Percentiles rank a stretch among this genome's conserved stretches.
phyloP scores from a whole-genome alignment of 148 eudicot genomes.

The Dysphania ambrosioides region DNA sequence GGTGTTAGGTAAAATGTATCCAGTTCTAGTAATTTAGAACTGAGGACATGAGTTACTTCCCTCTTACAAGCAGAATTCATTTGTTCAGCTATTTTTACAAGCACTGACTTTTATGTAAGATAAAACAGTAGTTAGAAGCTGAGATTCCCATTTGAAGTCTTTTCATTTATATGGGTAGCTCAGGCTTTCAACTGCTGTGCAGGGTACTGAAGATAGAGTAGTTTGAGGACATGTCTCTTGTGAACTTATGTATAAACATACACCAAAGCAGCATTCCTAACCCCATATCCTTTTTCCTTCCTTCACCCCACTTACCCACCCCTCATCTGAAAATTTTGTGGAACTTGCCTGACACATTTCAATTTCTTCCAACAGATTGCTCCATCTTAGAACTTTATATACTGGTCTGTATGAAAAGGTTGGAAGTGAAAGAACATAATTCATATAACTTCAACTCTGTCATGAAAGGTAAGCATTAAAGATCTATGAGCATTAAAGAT shows the following conservation, averaged over 20 bases:
- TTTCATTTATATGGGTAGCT: not conserved
- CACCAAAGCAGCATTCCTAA: too few relatives aligned
- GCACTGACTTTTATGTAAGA: not conserved
- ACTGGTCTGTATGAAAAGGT: constrained; percentile 85
- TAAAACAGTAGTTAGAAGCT: not conserved
- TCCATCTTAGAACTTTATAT: constrained; percentile 75
- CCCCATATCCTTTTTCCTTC: not conserved
- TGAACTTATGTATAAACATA: too few relatives aligned
- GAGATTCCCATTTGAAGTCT: not conserved
- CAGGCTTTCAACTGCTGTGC: not conserved
- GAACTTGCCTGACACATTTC: constrained; percentile 7
- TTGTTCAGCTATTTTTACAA: not conserved
- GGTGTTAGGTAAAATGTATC: too few relatives aligned
- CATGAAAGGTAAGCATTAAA: constrained; percentile 65
- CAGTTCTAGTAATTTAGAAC: too few relatives aligned
- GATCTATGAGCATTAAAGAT: constrained; percentile 16
- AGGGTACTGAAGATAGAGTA: not conserved
- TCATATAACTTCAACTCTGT: constrained; percentile 76
- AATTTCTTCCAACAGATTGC: constrained; percentile 54
- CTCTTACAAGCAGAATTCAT: too few relatives aligned
- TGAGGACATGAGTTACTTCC: too few relatives aligned
- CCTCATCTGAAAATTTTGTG: not conserved
- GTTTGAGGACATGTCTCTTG: not conserved
- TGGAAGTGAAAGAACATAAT: constrained; percentile 76
- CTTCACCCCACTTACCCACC: not conserved